These are phyloP conservation scores for Cordyceps tenuipes DNA, from an alignment of 2,329 filamentous ascomycete species.

Conservation along the genomic window DNA sequence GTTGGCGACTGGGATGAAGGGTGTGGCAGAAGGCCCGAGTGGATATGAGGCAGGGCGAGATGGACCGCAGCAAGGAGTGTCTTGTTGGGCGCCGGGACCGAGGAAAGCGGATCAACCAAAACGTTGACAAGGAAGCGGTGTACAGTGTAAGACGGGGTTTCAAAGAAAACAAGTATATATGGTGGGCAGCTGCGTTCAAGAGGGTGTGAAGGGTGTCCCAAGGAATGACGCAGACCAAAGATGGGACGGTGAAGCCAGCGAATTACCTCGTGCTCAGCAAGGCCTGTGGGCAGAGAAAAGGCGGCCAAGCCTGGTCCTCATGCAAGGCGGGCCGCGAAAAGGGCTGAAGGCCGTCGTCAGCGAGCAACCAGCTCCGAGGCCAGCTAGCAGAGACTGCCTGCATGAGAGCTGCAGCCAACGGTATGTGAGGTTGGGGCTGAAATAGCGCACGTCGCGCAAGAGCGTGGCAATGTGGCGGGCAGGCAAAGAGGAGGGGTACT, in stretches of 20 bases:
- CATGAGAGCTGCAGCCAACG: background rate
- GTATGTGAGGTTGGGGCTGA: constrained; percentile 5
- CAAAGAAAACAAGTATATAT: background rate
- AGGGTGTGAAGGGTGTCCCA: constrained; percentile 5
- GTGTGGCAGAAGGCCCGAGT: constrained; percentile 6
- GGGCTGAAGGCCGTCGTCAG: constrained; percentile 8
- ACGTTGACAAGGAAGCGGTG: constrained; percentile 7
- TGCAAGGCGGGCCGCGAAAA: constrained; percentile 3
- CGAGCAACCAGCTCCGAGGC: background rate
- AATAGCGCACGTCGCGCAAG: background rate
- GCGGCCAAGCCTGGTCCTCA: background rate
- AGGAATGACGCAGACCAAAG: background rate
- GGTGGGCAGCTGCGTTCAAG: background rate
- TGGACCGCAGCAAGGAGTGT: constrained; percentile 1
- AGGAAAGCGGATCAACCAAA: constrained; percentile 6
- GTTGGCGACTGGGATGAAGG: constrained; percentile 1
- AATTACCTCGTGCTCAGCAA: background rate
- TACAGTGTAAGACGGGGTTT: constrained; percentile 1
- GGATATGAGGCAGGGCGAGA: constrained; percentile 1
- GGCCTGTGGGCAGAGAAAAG: background rate
- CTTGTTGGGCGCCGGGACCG: constrained; percentile 7
- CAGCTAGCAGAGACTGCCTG: background rate
- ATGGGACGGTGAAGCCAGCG: background rate
- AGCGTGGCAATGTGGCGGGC: background rate
- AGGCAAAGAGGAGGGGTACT: background rate